These are phyloP conservation scores for Backusella westeae DNA, from an alignment of 192 early-diverging fungal species.

Conservation along the genomic window DNA sequence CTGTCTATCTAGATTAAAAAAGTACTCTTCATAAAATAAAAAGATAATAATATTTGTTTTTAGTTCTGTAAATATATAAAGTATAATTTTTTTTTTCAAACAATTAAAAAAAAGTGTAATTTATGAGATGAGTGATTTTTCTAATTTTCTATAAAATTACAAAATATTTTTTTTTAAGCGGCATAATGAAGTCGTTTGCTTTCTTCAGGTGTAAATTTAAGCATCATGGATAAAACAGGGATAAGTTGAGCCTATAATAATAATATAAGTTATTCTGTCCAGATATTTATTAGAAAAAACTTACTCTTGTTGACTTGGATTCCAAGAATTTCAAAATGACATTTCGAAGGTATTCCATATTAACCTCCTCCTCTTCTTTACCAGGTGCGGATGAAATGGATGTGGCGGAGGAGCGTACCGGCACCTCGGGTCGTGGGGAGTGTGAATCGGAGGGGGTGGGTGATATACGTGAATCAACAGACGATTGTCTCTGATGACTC, in stretches of 20 bases:
- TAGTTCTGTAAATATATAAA: background rate
- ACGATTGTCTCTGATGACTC: constrained; percentile 10
- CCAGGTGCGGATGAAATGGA: constrained; percentile 3
- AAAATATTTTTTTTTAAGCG: background rate
- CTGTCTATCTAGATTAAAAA: too few species aligned
- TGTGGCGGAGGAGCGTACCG: background rate
- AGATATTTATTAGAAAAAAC: constrained; percentile 10
- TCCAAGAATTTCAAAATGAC: constrained; percentile 76
- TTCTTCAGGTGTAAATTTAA: constrained; percentile 71
- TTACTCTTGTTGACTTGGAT: constrained; percentile 65
- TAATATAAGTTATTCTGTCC: background rate
- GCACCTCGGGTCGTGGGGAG: background rate
- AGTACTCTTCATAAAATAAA: too few species aligned
- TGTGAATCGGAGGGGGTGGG: background rate
- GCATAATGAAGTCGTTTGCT: constrained; percentile 44
- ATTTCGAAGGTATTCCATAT: constrained; percentile 74
- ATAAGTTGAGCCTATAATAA: constrained; percentile 56
- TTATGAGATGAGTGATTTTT: background rate
- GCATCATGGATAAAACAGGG: constrained; percentile 62
- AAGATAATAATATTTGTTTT: too few species aligned
- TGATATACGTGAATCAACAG: background rate
- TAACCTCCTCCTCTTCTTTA: constrained; percentile 51
- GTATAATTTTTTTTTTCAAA: background rate
- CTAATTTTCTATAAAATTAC: background rate
- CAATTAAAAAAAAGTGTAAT: background rate